Evolutionary conservation across 176 grass and related monocot species (phyloP).

Genomic region (Saccharum officinarum): DNA sequence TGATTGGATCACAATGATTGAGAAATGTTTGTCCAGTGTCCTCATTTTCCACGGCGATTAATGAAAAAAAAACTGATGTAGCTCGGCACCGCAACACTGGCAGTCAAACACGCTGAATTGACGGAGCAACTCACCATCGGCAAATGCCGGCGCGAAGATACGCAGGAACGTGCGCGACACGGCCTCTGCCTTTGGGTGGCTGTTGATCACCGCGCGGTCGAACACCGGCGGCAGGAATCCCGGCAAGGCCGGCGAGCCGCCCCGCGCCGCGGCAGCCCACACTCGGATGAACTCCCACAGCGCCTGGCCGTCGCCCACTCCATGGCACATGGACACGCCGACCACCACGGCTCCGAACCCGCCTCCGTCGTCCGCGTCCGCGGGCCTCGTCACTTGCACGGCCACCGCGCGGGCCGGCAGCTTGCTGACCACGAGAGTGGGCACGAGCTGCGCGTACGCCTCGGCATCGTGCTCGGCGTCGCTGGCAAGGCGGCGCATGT

Average conservation of each 20-base stretch:
- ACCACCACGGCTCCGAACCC: too few species aligned
- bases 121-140: background rate
- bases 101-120: background rate
- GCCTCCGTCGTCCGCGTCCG: background rate
- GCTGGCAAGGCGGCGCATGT: conserved; percentile 21
- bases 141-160: conserved; percentile 23
- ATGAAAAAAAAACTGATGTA: background rate
- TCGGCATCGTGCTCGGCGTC: conserved; percentile 40
- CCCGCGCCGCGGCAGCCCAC: conserved; percentile 37
- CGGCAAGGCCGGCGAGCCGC: background rate
- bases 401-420: conserved; percentile 39
- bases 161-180: background rate
- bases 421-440: background rate
- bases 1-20: background rate
- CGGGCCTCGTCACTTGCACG: conserved; percentile 47
- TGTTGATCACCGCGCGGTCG: conserved; percentile 18
- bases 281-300: conserved; percentile 59
- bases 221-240: conserved; percentile 12
- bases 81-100: background rate
- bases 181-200: conserved; percentile 27
- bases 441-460: conserved; percentile 49
- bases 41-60: background rate
- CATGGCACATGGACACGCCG: conserved; percentile 20
- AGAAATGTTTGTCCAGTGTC: background rate
- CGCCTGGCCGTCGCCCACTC: conserved; percentile 37